Base-by-base conservation (phyloP, 1,284 basidiomycete genomes). In the Cystobasidium slooffiae region DNA sequence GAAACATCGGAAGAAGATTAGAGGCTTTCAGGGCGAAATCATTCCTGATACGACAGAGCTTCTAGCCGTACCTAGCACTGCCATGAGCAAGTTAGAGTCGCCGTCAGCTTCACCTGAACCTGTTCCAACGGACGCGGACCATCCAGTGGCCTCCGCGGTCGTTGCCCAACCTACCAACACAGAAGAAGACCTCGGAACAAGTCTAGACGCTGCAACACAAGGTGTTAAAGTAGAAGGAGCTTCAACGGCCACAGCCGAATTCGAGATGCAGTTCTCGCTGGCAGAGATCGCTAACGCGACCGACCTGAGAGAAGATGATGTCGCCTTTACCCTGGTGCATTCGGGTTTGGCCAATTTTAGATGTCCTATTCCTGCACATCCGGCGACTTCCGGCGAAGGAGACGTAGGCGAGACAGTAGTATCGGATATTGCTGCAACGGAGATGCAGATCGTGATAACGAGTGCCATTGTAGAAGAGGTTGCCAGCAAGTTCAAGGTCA, bases 251-350 rank as follows among this genome's bases (percentile, higher is more conserved):
- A 20, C 61, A 55, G 18, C 31, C 31, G n/a, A 9, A 0, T 72
- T 75, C 43, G 43, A 55, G 20, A 75, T 91, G 16, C 84, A 83
- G 22, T 90, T 90, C 79, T 88, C 89, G 12, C 85, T 94, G 18
- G 84, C 84, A 14, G 88, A 91, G 44, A 87, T 97, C 72, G 89
- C 92, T 3, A 84, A 85, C 12, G 91, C 91, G 14, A 93, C 92
- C 53, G 89, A 92, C 82, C 83, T 98, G 68, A 87, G 93, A 1
- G 82, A 88, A 0, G 94, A 97, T 76, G 95, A 98, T 80, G 88
- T 90, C 0, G 90, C 92, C 0, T 92, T 94, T 81, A 91, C 94
- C 0, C 83, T 98, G 69, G 89, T 91, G 69, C 93, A 97, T 81
- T 90, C 91, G 68, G 93, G 94, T 18, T 84, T 98, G 72, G 84